Evolutionary conservation across 1,284 basidiomycete genomes (phyloP).

Genomic region (Neonothopanus nambi): DNA sequence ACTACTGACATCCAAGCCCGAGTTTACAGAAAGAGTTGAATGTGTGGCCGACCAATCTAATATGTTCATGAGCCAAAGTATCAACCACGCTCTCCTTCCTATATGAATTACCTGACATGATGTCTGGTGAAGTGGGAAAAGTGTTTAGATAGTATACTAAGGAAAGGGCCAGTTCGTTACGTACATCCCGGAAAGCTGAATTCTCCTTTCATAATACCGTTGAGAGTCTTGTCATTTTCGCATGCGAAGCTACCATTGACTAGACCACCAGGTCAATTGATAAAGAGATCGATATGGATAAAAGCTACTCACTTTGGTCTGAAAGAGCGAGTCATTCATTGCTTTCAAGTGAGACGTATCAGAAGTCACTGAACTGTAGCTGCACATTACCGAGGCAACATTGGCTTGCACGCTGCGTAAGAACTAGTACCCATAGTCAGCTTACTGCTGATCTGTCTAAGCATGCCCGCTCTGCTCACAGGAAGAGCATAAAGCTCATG

Average conservation of each 20-base stretch:
- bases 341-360: not conserved
- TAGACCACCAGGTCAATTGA: slow-evolving; percentile 15
- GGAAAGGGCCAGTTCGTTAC: slow-evolving; percentile 20
- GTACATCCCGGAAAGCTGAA: slow-evolving; percentile 71
- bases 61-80: slow-evolving; percentile 11
- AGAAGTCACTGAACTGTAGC: slow-evolving; percentile 46
- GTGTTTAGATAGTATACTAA: not conserved
- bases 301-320: slow-evolving; percentile 42
- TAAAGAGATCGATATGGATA: not conserved
- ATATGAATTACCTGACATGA: slow-evolving; percentile 54
- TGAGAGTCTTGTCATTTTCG: slow-evolving; percentile 67
- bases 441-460: no score
- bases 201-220: slow-evolving; percentile 74
- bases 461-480: slow-evolving; percentile 28
- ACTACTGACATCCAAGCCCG: slow-evolving; percentile 59
- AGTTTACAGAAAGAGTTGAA: slow-evolving; percentile 47
- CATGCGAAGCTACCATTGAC: slow-evolving; percentile 70
- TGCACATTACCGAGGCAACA: slow-evolving; percentile 71
- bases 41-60: slow-evolving; percentile 42
- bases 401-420: slow-evolving; percentile 63
- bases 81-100: slow-evolving; percentile 23
- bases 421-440: slow-evolving; percentile 38
- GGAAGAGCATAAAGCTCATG: slow-evolving; percentile 58
- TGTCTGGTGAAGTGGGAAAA: slow-evolving; percentile 29
- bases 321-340: slow-evolving; percentile 1